phyloP scores from a whole-genome alignment of 768 basidiomycete species.

The Hydnomerulius pinastri region DNA sequence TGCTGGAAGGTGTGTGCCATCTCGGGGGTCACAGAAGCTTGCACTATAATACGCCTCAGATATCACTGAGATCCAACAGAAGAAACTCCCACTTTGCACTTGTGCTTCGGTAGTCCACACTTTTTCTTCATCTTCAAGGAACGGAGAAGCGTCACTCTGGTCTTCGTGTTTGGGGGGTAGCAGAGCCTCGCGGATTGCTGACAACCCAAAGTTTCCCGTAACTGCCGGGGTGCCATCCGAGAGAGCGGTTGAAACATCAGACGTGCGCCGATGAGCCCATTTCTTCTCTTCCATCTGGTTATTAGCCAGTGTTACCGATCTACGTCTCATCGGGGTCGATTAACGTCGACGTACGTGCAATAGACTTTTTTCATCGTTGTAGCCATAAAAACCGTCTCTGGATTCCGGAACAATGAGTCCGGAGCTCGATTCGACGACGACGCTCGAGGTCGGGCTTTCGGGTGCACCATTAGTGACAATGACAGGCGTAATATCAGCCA shows the following conservation, averaged over 20 bases:
- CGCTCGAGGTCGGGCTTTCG: neutral
- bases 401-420: constrained; percentile 47
- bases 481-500: constrained; percentile 10
- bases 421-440: constrained; percentile 19
- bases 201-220: constrained; percentile 42
- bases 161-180: constrained; percentile 19
- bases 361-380: constrained; percentile 74
- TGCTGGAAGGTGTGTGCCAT: constrained; percentile 62
- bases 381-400: constrained; percentile 77
- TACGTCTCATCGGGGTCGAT: constrained; percentile 3
- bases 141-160: constrained; percentile 14
- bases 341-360: constrained; percentile 57
- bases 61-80: neutral
- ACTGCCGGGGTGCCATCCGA: constrained; percentile 32
- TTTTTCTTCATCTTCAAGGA: constrained; percentile 40
- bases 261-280: constrained; percentile 64
- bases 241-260: constrained; percentile 43
- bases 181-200: constrained; percentile 34
- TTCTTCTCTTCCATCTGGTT: constrained; percentile 73
- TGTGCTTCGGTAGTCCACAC: constrained; percentile 30
- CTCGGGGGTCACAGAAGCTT: constrained; percentile 39
- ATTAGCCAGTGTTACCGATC: constrained; percentile 2
- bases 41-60: constrained; percentile 18
- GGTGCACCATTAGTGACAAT: constrained; percentile 4
- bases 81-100: constrained; percentile 28